Base-by-base conservation (phyloP, 1,139 yeast species). In the Suhomyces guaymorum region DNA sequence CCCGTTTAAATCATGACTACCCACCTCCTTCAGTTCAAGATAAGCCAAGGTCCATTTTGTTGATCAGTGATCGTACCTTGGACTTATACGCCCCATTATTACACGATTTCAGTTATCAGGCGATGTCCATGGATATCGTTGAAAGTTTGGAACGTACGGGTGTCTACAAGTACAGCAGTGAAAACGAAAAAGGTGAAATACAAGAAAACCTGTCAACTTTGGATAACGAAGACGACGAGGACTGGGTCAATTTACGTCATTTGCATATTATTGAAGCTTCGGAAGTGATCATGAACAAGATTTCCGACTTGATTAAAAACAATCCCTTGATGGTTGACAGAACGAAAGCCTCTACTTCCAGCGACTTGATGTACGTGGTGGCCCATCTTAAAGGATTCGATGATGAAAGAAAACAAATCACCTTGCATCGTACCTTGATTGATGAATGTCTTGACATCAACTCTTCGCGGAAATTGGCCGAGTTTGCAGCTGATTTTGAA, bases 31-130 rank as follows among this genome's bases (percentile, higher is more conserved):
- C 73, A 2, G 64, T 66, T 11, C 71, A 74, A 30, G 67, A 71
- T 32, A 68, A 82, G 45, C 87, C 86, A 11, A 71, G 96, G 46
- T 77, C 96, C 0, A 72, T 87, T 1, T 71, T 90, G 47, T 59
- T 92, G 33, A 78, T 92, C 20, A 68, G 86, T 5, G 98, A 92
- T 59, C 71, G 99, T 43, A 74, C 95, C 1, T 57, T 89, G 55
- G 98, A 94, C 57, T 68, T 85, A 38, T 77, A 78, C 52, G 86
- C 95, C 4, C 96, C 97, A 0, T 57, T 94, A 31, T 61, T 90
- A 36, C 98, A 92, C 58, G 96, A 89, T 55, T 88, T 90, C 59
- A 78, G 84, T n/a, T 94, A 89, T 58, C 96, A 92, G 59, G 92
- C 97, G 5, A 82, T 90, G 87, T 85, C 92, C 11, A 82, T 83